Base-by-base conservation (phyloP, 116 monocot species). In the Trichopus zeylanicus region DNA sequence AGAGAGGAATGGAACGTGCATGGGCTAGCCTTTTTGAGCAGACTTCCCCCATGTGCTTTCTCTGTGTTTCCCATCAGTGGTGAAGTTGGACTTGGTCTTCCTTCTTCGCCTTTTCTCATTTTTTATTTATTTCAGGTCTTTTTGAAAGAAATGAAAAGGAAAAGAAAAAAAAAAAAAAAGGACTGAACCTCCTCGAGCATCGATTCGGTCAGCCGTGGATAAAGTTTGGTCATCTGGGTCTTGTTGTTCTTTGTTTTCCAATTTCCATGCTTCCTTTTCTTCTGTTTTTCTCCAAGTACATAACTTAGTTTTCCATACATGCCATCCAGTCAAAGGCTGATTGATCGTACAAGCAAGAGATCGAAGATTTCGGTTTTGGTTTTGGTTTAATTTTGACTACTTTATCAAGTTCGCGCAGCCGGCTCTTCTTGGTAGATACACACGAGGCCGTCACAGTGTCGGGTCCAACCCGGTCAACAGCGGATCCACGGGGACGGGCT, bases 201-300 rank as follows among this genome's bases (percentile, higher is more conserved):
- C 49, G 49, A 5, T 22, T 49, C 49, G 22, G 49, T 6, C 34
- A 6, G 10, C 34, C 7, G 49, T 49, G 49, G 49, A 49, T 49
- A 49, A 49, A 49, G 49, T 35, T 49, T 20, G 49, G 49, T 49
- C 49, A 22, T 49, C 49, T 49, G 49, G 49, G 49, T 49, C 23
- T 49, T 49, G 49, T 7, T 13, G 19, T 49, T 0, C 48, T n/a
- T 48, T 1, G 19, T 49, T 49, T 49, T n/a, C 22, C 23, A 22
- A 49, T 22, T 49, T 6, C 49, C 0, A 49, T 4, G 19, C 19
- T 6, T 49, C 21, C 49, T 19, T 20, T 19, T 49, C 49, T 49
- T 42, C n/a, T 42, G 18, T 42, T 13, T 42, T 33, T 33, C 32
- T 33, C 32, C n/a, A 16, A 16, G 15, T 39, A 2, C 16, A 13